A percentile compares a stretch with the other conserved stretches of the same genome.
Conservation (phyloP, 306 rosid species). For the Vigna angularis region DNA sequence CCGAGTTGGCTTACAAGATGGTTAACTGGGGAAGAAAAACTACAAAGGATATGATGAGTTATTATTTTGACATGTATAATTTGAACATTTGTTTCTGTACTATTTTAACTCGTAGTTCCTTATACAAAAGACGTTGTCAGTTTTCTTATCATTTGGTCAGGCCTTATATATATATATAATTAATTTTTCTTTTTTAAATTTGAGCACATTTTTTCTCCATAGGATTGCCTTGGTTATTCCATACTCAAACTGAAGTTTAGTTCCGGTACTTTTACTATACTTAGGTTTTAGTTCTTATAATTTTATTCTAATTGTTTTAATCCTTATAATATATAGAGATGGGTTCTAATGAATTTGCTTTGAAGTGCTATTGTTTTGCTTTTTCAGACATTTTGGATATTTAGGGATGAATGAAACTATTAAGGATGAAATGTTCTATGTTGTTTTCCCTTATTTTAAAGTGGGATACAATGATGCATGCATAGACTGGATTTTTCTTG, state of each 20-base stretch:
- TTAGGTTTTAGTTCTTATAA: too few species aligned
- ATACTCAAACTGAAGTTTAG: not conserved
- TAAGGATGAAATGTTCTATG: too few species aligned
- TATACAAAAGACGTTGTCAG: slow-evolving; percentile 39
- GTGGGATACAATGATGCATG: too few species aligned
- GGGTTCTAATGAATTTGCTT: too few species aligned
- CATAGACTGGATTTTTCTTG: too few species aligned
- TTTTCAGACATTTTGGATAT: too few species aligned
- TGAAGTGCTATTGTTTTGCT: too few species aligned
- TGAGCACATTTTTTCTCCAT: not conserved
- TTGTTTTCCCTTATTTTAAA: too few species aligned
- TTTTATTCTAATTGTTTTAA: too few species aligned
- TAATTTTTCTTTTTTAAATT: not conserved
- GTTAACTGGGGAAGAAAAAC: slow-evolving; percentile 83
- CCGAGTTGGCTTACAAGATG: slow-evolving; percentile 95
- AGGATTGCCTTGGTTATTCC: not conserved
- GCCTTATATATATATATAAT: not conserved
- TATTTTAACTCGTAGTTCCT: slow-evolving; percentile 17
- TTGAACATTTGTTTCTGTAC: slow-evolving; percentile 28
- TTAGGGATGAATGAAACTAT: too few species aligned
- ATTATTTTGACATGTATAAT: slow-evolving; percentile 31
- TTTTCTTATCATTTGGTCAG: not conserved
- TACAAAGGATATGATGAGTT: slow-evolving; percentile 51
- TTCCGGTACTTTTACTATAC: too few species aligned
- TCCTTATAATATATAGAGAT: too few species aligned